These are phyloP conservation scores for Petunia hybrid DNA, from an alignment of 305 asterid genomes.

Conservation along the genomic window DNA sequence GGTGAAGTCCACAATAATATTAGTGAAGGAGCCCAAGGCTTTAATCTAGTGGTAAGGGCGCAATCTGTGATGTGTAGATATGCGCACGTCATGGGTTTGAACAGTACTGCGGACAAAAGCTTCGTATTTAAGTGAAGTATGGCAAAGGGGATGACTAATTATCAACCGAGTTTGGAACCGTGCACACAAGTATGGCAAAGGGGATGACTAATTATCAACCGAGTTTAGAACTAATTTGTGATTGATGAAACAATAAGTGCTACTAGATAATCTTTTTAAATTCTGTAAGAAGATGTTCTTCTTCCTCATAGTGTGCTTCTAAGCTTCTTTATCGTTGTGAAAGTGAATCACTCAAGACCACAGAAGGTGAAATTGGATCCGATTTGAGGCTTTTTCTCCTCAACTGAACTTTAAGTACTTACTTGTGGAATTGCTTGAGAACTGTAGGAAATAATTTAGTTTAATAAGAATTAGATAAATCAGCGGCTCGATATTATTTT, in stretches of 20 bases:
- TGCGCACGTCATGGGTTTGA: no score
- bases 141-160: no score
- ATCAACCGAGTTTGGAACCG: no score
- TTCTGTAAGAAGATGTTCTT: background rate
- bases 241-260: background rate
- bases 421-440: background rate
- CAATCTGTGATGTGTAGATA: no score
- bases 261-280: background rate
- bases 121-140: no score
- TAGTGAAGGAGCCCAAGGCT: no score
- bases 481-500: background rate
- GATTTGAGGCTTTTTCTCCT: background rate
- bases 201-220: no score
- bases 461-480: background rate
- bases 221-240: background rate
- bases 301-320: background rate
- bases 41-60: no score
- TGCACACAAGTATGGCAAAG: no score
- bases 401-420: background rate
- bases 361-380: background rate
- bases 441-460: background rate
- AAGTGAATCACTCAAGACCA: background rate
- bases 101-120: no score
- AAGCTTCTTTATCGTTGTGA: background rate
- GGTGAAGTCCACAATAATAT: background rate